A percentile compares a stretch with the other conserved stretches of the same genome.
phyloP scores from a whole-genome alignment of 768 basidiomycete species.

The Amanita subjunquillea region DNA sequence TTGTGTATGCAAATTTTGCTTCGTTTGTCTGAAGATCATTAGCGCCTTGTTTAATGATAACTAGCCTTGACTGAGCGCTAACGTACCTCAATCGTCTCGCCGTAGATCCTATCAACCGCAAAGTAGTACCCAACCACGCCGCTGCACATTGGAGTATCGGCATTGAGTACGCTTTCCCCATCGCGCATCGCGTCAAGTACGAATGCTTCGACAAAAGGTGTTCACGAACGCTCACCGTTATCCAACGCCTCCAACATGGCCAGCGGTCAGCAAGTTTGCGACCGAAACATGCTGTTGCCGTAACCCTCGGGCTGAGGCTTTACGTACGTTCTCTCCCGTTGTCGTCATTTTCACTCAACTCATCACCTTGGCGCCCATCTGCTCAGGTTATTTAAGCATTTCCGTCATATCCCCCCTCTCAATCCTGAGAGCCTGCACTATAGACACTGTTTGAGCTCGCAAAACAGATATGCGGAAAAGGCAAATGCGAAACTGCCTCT shows the following conservation, averaged over 20 bases:
- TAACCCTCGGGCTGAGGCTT: too few relatives aligned
- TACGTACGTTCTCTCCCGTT: too few relatives aligned
- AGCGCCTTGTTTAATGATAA: background rate
- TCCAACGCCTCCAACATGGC: conserved; percentile 69
- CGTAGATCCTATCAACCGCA: conserved; percentile 62
- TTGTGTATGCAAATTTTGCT: conserved; percentile 28
- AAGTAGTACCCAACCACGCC: conserved; percentile 56
- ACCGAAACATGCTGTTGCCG: too few relatives aligned
- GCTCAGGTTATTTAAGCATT: too few relatives aligned
- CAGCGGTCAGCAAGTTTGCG: conserved; percentile 48
- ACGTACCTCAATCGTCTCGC: conserved; percentile 58
- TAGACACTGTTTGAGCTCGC: too few relatives aligned
- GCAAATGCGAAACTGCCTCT: too few relatives aligned
- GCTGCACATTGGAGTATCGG: conserved; percentile 39
- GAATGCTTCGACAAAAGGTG: background rate
- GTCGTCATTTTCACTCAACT: too few relatives aligned
- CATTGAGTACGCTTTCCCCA: conserved; percentile 39
- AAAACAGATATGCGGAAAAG: too few relatives aligned
- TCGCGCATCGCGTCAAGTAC: background rate
- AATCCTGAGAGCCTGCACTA: too few relatives aligned
- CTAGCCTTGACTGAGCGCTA: background rate
- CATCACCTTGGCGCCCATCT: too few relatives aligned
- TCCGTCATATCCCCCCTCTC: too few relatives aligned
- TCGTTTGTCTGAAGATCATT: background rate
- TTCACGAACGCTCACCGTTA: conserved; percentile 30